phyloP scores from a whole-genome alignment of 2,329 filamentous ascomycete species.

The Penicillium sp. region DNA sequence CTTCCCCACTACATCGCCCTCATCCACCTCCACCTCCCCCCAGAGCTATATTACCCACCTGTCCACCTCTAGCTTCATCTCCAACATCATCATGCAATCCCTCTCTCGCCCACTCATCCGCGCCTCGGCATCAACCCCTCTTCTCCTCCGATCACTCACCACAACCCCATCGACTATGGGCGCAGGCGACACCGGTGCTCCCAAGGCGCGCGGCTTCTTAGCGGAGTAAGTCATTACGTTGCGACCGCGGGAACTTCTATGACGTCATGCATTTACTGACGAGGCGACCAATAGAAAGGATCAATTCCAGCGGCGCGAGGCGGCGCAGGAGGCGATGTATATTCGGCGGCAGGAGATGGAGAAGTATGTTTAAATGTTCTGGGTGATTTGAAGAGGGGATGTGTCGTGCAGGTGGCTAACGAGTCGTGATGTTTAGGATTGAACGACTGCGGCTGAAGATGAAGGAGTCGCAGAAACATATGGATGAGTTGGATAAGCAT shows the following conservation, averaged over 20 bases:
- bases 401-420: neutral
- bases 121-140: constrained; percentile 5
- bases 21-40: neutral
- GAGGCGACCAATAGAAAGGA: constrained; percentile 28
- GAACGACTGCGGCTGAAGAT: constrained; percentile 28
- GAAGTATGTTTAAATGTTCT: constrained; percentile 21
- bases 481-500: constrained; percentile 37
- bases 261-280: constrained; percentile 30
- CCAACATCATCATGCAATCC: constrained; percentile 23
- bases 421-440: constrained; percentile 20
- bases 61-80: neutral
- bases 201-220: constrained; percentile 35
- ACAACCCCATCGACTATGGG: constrained; percentile 26
- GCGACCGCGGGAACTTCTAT: constrained; percentile 16
- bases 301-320: constrained; percentile 29
- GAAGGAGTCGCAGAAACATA: constrained; percentile 33
- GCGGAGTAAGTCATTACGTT: constrained; percentile 32
- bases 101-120: constrained; percentile 29
- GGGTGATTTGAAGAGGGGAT: neutral
- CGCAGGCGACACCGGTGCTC: constrained; percentile 32
- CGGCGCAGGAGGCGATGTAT: constrained; percentile 27
- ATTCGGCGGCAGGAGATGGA: constrained; percentile 31
- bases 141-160: constrained; percentile 27
- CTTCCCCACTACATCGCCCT: neutral
- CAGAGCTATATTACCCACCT: too few relatives aligned